A percentile compares a stretch with the other conserved stretches of the same genome.
Evolutionary conservation across 495 filamentous ascomycete genomes (phyloP).

Genomic region (Massariosphaeria phaeospora): DNA sequence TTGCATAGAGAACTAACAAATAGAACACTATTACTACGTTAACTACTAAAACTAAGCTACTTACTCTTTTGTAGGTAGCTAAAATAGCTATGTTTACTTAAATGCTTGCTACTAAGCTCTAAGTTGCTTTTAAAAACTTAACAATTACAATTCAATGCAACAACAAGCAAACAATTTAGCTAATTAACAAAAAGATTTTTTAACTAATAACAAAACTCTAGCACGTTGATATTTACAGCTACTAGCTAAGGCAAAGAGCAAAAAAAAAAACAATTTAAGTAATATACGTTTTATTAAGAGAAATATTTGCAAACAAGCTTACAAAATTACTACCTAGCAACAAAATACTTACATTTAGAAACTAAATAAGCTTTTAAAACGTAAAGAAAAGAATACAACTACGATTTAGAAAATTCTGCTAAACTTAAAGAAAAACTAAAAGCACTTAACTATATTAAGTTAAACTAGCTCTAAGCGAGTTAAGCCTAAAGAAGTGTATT

Average conservation of each 20-base stretch:
- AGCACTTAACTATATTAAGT: too few relatives aligned
- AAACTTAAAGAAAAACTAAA: too few relatives aligned
- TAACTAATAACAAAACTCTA: slow-evolving; percentile 1
- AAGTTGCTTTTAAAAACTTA: neutral
- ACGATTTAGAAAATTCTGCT: too few relatives aligned
- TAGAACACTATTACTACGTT: neutral
- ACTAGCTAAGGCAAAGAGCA: slow-evolving; percentile 3
- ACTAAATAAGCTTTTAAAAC: neutral
- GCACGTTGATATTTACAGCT: slow-evolving; percentile 3
- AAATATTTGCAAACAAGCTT: neutral
- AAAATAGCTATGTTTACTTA: neutral
- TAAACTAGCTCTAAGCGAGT: too few relatives aligned
- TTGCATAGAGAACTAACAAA: neutral
- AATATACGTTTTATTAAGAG: neutral
- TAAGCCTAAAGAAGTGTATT: too few relatives aligned
- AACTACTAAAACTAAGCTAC: too few relatives aligned
- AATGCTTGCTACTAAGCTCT: neutral
- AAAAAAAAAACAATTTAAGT: neutral
- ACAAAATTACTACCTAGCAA: neutral
- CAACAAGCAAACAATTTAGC: neutral
- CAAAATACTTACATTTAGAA: neutral
- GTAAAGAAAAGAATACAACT: too few relatives aligned
- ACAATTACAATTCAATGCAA: slow-evolving; percentile 4
- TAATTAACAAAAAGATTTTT: neutral
- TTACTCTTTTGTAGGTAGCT: neutral